Percentiles rank a stretch among this genome's conserved stretches.
phyloP scores from a whole-genome alignment of 169 alveolate genomes.

The Plasmodium inui region DNA sequence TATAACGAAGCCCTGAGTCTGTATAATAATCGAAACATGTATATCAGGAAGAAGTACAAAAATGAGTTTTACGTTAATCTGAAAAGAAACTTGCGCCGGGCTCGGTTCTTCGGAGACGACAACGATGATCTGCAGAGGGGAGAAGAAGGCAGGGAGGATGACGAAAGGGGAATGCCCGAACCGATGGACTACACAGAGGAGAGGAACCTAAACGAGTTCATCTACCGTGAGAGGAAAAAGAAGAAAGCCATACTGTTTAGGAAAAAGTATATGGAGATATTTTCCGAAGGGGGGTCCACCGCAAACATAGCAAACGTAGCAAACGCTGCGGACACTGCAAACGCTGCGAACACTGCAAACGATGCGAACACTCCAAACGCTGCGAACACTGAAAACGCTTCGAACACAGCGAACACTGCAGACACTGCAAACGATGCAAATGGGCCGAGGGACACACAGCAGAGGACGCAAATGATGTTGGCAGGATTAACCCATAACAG shows the following conservation, averaged over 20 bases:
- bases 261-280: not conserved
- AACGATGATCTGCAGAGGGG: not conserved
- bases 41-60: constrained; percentile 25
- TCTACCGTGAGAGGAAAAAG: not conserved
- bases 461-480: not conserved
- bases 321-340: too few relatives aligned
- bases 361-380: too few relatives aligned
- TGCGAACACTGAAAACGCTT: too few relatives aligned
- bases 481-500: not conserved
- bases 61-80: constrained; percentile 19
- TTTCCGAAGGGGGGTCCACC: not conserved
- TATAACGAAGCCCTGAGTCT: constrained; percentile 47
- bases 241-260: not conserved
- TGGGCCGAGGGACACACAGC: not conserved
- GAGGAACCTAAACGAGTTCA: not conserved
- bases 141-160: not conserved
- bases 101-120: constrained; percentile 35
- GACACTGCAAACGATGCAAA: too few relatives aligned
- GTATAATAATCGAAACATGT: constrained; percentile 32
- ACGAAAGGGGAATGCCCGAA: not conserved
- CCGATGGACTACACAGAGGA: not conserved
- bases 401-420: too few relatives aligned
- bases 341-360: too few relatives aligned
- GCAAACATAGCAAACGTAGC: too few relatives aligned
- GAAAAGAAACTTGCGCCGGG: not conserved